Percentiles rank a stretch among this genome's conserved stretches.
phyloP scores from a whole-genome alignment of 345 rosid genomes.

The Draba incana region DNA sequence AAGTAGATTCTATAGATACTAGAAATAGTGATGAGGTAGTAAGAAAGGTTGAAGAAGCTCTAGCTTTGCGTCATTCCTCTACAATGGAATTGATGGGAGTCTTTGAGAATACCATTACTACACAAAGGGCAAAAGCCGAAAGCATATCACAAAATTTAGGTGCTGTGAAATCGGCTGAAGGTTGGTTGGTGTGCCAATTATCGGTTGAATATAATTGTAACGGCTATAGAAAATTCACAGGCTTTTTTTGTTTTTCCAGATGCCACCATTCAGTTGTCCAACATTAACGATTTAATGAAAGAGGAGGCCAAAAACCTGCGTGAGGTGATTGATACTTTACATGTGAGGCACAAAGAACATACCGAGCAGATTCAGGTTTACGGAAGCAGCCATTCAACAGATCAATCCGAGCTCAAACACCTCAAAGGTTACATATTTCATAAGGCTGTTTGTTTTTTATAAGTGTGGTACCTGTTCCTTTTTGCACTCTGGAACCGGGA shows the following conservation, averaged over 20 bases:
- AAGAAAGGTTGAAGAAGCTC: conserved; percentile 63
- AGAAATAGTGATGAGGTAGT: conserved; percentile 47
- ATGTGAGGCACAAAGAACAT: conserved; percentile 67
- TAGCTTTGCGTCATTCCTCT: conserved; percentile 63
- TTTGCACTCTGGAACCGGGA: neutral
- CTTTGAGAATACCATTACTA: conserved; percentile 62
- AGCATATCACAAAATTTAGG: conserved; percentile 51
- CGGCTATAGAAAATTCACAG: conserved; percentile 14
- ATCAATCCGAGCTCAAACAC: conserved; percentile 71
- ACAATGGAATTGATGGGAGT: conserved; percentile 68
- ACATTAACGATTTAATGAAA: conserved; percentile 80
- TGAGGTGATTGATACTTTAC: conserved; percentile 62
- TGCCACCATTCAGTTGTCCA: conserved; percentile 56
- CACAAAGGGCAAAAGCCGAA: conserved; percentile 65
- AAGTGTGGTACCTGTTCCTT: conserved; percentile 6
- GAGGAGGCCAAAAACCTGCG: conserved; percentile 68
- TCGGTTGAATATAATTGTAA: neutral
- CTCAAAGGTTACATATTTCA: conserved; percentile 62
- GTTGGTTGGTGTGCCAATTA: conserved; percentile 50
- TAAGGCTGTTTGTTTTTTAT: conserved; percentile 9
- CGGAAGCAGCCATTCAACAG: conserved; percentile 53
- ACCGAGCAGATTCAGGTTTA: conserved; percentile 56
- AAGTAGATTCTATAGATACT: conserved; percentile 55
- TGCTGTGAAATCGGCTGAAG: conserved; percentile 61
- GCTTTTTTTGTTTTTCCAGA: conserved; percentile 45